Conservation (phyloP, 164 flowering plant genomes). For the Vitis cinerea region DNA sequence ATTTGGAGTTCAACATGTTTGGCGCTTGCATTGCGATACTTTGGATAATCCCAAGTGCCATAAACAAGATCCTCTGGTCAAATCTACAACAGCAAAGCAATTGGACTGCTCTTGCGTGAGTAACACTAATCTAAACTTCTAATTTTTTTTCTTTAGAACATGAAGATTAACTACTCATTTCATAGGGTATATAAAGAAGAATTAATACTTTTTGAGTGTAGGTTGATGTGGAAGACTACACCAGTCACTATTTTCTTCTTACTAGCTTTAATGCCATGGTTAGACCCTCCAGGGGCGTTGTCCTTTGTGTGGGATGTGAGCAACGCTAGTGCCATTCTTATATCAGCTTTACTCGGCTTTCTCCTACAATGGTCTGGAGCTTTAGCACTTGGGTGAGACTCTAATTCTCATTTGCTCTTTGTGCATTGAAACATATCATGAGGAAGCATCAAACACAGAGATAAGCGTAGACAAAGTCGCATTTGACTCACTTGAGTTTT, state of each 20-base stretch:
- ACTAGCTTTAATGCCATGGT: conserved; percentile 75
- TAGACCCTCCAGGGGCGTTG: conserved; percentile 81
- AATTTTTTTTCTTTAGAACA: neutral
- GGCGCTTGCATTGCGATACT: conserved; percentile 73
- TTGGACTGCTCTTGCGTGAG: conserved; percentile 91
- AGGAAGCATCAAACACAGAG: too few relatives aligned
- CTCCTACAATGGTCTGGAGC: conserved; percentile 93
- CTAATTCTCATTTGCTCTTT: neutral
- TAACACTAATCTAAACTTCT: neutral
- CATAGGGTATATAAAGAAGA: neutral
- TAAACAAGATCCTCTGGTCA: conserved; percentile 86
- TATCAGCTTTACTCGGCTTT: conserved; percentile 77
- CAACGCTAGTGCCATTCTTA: conserved; percentile 49
- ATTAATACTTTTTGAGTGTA: conserved; percentile 17
- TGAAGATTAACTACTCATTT: neutral
- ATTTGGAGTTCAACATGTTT: conserved; percentile 67
- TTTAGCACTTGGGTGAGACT: conserved; percentile 77
- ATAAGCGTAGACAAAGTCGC: neutral
- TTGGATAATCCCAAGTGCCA: conserved; percentile 83
- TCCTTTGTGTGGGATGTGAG: conserved; percentile 61
- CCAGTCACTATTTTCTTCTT: conserved; percentile 75
- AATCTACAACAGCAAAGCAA: conserved; percentile 69
- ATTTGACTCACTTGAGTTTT: too few relatives aligned
- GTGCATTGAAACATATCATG: neutral
- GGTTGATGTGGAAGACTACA: conserved; percentile 97